These are phyloP conservation scores for Desmodesmus armatus DNA, from an alignment of 139 green algal genomes.

Conservation along the genomic window DNA sequence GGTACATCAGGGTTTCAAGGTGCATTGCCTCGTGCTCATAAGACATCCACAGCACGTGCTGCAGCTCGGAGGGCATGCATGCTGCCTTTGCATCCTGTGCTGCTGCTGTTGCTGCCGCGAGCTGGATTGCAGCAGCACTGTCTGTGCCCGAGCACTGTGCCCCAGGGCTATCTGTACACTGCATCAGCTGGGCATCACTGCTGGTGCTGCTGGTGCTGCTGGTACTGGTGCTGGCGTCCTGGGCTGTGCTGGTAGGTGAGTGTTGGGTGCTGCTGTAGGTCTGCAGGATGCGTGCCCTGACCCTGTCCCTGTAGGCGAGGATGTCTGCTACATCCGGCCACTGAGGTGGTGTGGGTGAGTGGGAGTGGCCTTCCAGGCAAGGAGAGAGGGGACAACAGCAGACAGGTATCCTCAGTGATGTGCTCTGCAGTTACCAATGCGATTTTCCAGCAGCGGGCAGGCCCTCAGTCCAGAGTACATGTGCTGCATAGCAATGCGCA, in stretches of 20 bases:
- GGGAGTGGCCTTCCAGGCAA: slow-evolving; percentile 31
- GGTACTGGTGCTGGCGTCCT: not conserved
- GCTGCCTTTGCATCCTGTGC: not conserved
- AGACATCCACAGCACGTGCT: slow-evolving; percentile 45
- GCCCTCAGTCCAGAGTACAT: too few species aligned
- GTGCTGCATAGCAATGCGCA: too few species aligned
- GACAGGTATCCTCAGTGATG: too few species aligned
- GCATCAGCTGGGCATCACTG: not conserved
- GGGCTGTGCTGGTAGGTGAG: not conserved
- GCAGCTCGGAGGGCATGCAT: slow-evolving; percentile 10
- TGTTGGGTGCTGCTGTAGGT: slow-evolving; percentile 15
- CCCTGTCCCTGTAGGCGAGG: slow-evolving; percentile 37
- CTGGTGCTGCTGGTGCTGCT: slow-evolving; percentile 9
- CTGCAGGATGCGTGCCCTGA: not conserved
- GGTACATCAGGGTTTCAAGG: slow-evolving; percentile 39
- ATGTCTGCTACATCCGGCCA: slow-evolving; percentile 18
- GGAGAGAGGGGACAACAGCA: too few species aligned
- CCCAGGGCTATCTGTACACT: not conserved
- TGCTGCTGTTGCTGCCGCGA: not conserved
- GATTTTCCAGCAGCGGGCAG: too few species aligned
- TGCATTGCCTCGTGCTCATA: slow-evolving; percentile 47
- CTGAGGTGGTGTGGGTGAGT: slow-evolving; percentile 8
- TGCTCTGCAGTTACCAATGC: too few species aligned
- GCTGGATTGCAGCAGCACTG: not conserved
- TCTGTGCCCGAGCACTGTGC: not conserved